These are phyloP conservation scores for Apiotrichum porosum DNA, from an alignment of 1,284 basidiomycete genomes.

Conservation along the genomic window DNA sequence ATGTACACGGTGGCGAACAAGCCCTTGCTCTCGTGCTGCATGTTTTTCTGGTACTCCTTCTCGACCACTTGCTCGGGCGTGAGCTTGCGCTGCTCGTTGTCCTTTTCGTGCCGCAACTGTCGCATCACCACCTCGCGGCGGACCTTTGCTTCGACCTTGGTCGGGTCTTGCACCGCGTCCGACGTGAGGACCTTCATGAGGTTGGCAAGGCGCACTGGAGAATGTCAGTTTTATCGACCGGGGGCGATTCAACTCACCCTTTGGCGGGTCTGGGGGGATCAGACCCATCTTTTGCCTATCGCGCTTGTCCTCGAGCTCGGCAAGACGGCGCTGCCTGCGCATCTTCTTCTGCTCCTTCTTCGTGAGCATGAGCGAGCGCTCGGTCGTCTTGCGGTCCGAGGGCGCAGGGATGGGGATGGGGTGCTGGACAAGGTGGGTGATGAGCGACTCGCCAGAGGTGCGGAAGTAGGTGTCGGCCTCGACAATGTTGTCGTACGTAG, in stretches of 20 bases:
- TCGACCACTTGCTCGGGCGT: constrained; percentile 83
- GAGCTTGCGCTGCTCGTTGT: constrained; percentile 85
- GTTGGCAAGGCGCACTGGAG: constrained; percentile 85
- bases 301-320: constrained; percentile 88
- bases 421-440: constrained; percentile 91
- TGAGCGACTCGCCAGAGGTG: constrained; percentile 66
- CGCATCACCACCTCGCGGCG: constrained; percentile 87
- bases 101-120: constrained; percentile 80
- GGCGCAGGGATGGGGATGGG: constrained; percentile 94
- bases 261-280: constrained; percentile 88
- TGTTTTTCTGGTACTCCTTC: constrained; percentile 77
- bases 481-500: constrained; percentile 70
- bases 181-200: constrained; percentile 97
- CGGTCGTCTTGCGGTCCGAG: constrained; percentile 65
- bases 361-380: constrained; percentile 84
- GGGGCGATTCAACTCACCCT: constrained; percentile 56
- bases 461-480: constrained; percentile 51
- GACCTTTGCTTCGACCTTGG: constrained; percentile 92
- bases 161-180: constrained; percentile 91
- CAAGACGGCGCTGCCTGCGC: constrained; percentile 79
- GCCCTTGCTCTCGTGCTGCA: constrained; percentile 81
- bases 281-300: constrained; percentile 96
- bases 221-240: constrained; percentile 7
- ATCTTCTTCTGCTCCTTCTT: constrained; percentile 98
- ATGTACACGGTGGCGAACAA: constrained; percentile 83